These are phyloP conservation scores for Candida odintsovae DNA, from an alignment of 805 yeast species.

Conservation along the genomic window DNA sequence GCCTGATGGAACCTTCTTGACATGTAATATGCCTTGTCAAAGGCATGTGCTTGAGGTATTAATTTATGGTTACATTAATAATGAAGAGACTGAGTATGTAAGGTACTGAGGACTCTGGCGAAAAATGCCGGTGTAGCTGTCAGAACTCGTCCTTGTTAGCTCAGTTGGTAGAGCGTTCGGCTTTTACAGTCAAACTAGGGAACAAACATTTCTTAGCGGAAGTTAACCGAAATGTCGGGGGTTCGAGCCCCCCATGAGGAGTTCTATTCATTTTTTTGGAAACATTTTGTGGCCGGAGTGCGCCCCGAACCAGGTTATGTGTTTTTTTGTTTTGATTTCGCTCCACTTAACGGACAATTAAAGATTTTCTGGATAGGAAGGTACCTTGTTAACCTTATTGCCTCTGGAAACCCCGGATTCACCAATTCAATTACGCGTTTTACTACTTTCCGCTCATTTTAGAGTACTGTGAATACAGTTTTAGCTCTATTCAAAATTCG, in stretches of 20 bases:
- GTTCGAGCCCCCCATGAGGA: constrained; percentile 20
- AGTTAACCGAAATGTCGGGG: constrained; percentile 19
- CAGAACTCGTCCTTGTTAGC: constrained; percentile 18
- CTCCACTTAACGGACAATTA: not conserved
- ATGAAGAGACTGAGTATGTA: too few relatives aligned
- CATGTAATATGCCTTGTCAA: too few relatives aligned
- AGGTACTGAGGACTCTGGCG: too few relatives aligned
- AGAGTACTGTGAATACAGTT: not conserved
- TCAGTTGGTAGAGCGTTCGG: constrained; percentile 20
- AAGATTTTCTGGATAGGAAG: too few relatives aligned
- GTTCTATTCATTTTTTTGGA: constrained; percentile 1
- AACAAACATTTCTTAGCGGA: constrained; percentile 1
- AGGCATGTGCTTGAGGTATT: too few relatives aligned
- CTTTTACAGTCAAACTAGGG: constrained; percentile 13
- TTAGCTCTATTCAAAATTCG: not conserved
- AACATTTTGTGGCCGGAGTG: too few relatives aligned
- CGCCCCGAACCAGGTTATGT: not conserved
- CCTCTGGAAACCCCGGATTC: too few relatives aligned
- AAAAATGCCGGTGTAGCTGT: too few relatives aligned
- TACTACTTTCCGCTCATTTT: not conserved
- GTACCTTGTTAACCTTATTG: not conserved
- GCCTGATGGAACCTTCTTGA: too few relatives aligned
- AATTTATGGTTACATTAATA: too few relatives aligned
- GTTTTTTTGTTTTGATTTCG: constrained; percentile 2
- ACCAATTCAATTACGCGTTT: not conserved